Base-by-base conservation (phyloP, 2,329 filamentous ascomycete genomes). In the Ceratocystis colombiana region DNA sequence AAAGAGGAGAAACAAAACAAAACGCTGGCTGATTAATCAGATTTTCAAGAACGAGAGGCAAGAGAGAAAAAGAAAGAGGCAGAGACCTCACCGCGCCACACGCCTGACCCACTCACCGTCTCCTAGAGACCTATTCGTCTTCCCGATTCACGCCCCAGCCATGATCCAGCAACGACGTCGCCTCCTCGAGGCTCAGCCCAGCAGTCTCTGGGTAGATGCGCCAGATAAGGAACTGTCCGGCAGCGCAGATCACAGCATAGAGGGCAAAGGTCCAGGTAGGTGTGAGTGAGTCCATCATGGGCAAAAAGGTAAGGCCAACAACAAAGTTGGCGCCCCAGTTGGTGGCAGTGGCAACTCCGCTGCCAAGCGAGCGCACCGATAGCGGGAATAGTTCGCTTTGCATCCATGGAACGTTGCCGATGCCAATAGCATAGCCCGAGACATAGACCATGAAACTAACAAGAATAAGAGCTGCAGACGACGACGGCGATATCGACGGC, bases 351-450 rank as follows among this genome's bases (percentile, higher is more conserved):
- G 88, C 83, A 4, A 90, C 74, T 0, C 86, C 86, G 67, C 86
- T 89, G 33, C 89, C 89, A 1, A 90, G 75, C 3, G 86, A 86
- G 62, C 89, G 84, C 59, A 91, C 88, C 37, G 81, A 80, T 61
- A 92, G 79, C 0, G 91, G 88, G 73, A 96, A 96, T 41, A 96
- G 82, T 77, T 97, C 93, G 71, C 87, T 90, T 77, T 96, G 92
- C 81, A 96, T 93, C 93, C 93, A 97, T 0, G 93, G 92, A 2
- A 97, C 90, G 71, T 91, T 95, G 7, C 93, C 93, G 1, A 97
- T 80, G 1, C 93, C 93, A 1, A 92, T 79, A 0, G 93, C 93
- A 73, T 95, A 97, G 0, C 87, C 81, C 7, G 89, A 88, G 1
- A 96, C 91, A 74, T 95, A 96, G 6, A 90, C 71, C 74, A 91